Evolutionary conservation across 2,329 filamentous ascomycete species (phyloP).

Genomic region (Hypocreales sp.): DNA sequence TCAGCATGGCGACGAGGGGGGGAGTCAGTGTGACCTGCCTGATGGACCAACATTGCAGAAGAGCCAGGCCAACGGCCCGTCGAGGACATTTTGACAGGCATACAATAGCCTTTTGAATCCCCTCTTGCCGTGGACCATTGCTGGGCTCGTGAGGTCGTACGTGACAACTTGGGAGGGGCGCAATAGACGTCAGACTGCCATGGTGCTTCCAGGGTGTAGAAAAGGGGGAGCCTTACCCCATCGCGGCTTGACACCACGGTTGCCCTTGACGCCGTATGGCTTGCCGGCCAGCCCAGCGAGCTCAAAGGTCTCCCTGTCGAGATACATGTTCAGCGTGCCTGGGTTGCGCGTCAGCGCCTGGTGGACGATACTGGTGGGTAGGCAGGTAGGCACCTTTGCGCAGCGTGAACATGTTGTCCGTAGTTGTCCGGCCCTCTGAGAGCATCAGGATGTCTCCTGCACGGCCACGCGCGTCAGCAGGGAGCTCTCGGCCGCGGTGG

Average conservation of each 20-base stretch:
- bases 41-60: constrained; percentile 45
- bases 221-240: constrained; percentile 41
- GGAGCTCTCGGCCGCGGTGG: neutral
- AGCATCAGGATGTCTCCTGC: constrained; percentile 69
- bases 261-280: constrained; percentile 42
- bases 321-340: constrained; percentile 60
- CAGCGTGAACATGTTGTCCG: constrained; percentile 59
- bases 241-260: constrained; percentile 46
- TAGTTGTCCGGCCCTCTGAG: constrained; percentile 56
- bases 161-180: constrained; percentile 46
- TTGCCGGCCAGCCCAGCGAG: constrained; percentile 65
- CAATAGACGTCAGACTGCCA: neutral
- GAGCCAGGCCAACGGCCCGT: constrained; percentile 55
- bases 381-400: constrained; percentile 36
- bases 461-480: neutral
- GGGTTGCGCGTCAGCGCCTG: neutral
- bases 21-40: no score
- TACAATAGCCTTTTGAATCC: constrained; percentile 65
- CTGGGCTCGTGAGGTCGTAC: constrained; percentile 54
- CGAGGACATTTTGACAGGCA: constrained; percentile 66
- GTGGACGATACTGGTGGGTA: neutral
- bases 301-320: constrained; percentile 74
- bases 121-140: constrained; percentile 73
- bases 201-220: no score
- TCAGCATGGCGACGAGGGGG: no score